Conservation (phyloP, 2,329 filamentous ascomycete genomes). For the Mycosphaerelloides madeirae region DNA sequence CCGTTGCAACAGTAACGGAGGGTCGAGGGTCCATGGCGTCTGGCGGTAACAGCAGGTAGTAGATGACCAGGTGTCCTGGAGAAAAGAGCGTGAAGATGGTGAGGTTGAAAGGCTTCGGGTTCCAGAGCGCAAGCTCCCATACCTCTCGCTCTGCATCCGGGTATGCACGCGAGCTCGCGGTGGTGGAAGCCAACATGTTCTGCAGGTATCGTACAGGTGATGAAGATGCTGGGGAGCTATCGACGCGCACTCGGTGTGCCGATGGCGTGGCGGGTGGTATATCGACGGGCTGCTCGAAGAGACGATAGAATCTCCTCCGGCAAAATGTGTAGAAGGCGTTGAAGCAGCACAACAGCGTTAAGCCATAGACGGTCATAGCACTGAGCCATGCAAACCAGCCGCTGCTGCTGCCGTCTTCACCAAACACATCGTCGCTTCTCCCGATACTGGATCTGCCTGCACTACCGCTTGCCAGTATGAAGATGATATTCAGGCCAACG, state of each 20-base stretch:
- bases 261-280: conserved; percentile 72
- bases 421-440: conserved; percentile 73
- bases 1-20: conserved; percentile 79
- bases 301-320: conserved; percentile 77
- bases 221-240: conserved; percentile 71
- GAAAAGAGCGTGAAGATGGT: conserved; percentile 87
- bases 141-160: conserved; percentile 79
- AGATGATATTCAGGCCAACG: conserved; percentile 68
- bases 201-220: conserved; percentile 75
- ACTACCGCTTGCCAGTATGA: conserved; percentile 70
- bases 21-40: conserved; percentile 70
- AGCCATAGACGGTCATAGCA: conserved; percentile 64
- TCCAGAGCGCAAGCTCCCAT: conserved; percentile 93
- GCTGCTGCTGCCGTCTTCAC: conserved; percentile 44
- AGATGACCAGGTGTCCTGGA: conserved; percentile 85
- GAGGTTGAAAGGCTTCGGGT: conserved; percentile 78
- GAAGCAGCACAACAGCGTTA: conserved; percentile 61
- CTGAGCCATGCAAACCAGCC: conserved; percentile 63
- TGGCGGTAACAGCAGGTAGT: conserved; percentile 81
- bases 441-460: conserved; percentile 40
- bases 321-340: conserved; percentile 81
- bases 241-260: conserved; percentile 79
- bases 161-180: conserved; percentile 77
- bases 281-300: conserved; percentile 86
- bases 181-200: conserved; percentile 60